phyloP scores from a whole-genome alignment of 2,329 filamentous ascomycete species.

The Paecilomyces sp. region DNA sequence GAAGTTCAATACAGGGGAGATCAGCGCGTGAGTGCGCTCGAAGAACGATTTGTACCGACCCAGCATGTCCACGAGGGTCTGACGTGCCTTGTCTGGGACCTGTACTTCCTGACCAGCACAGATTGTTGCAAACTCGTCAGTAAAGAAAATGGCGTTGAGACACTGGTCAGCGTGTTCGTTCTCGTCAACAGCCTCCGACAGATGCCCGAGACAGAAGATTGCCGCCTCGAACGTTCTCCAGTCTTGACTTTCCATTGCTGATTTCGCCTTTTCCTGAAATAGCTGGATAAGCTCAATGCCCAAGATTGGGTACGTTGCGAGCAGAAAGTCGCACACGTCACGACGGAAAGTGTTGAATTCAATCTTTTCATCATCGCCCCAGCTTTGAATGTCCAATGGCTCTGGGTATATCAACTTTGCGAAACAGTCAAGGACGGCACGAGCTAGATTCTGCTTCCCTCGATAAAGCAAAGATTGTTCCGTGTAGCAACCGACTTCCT shows the following conservation, averaged over 20 bases:
- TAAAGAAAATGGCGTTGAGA: conserved; percentile 34
- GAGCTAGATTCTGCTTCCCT: conserved; percentile 32
- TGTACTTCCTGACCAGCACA: conserved; percentile 22
- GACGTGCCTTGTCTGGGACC: conserved; percentile 31
- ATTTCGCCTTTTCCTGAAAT: conserved; percentile 30
- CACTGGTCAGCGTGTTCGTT: conserved; percentile 34
- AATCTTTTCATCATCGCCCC: conserved; percentile 36
- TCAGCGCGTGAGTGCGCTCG: conserved; percentile 32
- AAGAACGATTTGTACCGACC: conserved; percentile 38
- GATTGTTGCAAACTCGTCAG: conserved; percentile 25
- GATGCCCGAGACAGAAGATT: conserved; percentile 36
- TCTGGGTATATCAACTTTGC: conserved; percentile 35
- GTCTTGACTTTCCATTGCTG: conserved; percentile 23
- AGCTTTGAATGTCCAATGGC: conserved; percentile 25
- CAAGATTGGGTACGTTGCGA: conserved; percentile 36
- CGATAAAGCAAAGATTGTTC: conserved; percentile 18
- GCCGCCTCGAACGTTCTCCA: conserved; percentile 39
- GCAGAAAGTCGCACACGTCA: conserved; percentile 39
- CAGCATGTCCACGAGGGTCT: conserved; percentile 37
- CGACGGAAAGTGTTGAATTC: conserved; percentile 38
- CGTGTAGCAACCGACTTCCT: conserved; percentile 21
- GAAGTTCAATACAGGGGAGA: conserved; percentile 36
- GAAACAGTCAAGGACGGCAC: conserved; percentile 34
- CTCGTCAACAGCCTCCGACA: conserved; percentile 40
- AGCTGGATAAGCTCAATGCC: conserved; percentile 35